Evolutionary conservation across 2,329 filamentous ascomycete genomes (phyloP).

Genomic region (Pseudogymnoascus sp.): DNA sequence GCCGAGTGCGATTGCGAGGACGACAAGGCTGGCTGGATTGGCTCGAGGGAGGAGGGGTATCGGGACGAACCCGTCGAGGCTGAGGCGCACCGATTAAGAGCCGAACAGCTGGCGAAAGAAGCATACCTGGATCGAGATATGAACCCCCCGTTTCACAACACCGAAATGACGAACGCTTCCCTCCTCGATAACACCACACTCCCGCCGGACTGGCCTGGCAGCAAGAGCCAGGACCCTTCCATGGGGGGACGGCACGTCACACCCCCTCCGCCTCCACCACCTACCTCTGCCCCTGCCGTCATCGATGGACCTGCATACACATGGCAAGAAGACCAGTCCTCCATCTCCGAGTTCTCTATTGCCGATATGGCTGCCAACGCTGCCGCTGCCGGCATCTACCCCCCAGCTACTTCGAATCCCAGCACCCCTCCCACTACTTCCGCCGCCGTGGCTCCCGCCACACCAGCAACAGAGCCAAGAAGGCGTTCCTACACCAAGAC

Average conservation of each 20-base stretch:
- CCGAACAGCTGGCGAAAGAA: background rate
- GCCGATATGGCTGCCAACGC: background rate
- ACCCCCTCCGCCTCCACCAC: background rate
- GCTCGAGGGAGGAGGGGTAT: background rate
- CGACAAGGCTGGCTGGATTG: background rate
- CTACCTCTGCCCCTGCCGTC: background rate
- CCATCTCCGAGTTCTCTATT: background rate
- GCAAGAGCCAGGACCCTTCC: background rate
- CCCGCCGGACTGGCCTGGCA: background rate
- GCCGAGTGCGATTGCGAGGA: background rate
- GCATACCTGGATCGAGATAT: background rate
- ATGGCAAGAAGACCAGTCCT: background rate
- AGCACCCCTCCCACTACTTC: background rate
- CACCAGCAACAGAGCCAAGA: slow-evolving; percentile 9
- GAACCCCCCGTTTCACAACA: background rate
- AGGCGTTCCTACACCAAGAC: slow-evolving; percentile 17
- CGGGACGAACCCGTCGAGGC: background rate
- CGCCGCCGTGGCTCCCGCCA: background rate
- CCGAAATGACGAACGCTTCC: background rate
- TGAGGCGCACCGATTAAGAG: background rate
- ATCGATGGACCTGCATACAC: background rate
- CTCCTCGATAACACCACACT: background rate
- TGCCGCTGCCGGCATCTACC: background rate
- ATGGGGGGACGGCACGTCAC: background rate
- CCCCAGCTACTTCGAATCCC: background rate